Base-by-base conservation (phyloP, 164 flowering plant species). In the Stephania cephalantha region DNA sequence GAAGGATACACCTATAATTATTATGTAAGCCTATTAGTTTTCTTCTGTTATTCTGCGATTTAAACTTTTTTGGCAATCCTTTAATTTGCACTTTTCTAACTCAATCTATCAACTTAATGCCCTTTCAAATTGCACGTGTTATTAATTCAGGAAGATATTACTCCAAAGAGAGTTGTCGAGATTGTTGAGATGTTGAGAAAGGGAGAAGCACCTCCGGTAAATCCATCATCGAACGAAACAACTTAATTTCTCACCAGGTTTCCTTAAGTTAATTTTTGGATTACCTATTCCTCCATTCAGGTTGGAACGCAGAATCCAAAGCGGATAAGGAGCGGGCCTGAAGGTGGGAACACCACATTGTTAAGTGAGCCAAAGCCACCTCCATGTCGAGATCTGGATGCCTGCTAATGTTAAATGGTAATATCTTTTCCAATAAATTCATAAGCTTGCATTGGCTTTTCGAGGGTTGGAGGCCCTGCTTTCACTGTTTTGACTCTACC, bases 1-100 rank as follows among this genome's bases (percentile, higher is more conserved):
- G 98, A 94, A 86, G 98, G 97, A 86, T 96, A 94, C 78, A 88
- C 95, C 64, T 96, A 96, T 80, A 90, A 96, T 77, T 96, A 96
- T 80, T 91, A 83, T 81, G 99, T 94, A 67, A 8, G 99, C 83
- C 44, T 65, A 2, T 68, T 17, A 22, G 50, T 18, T 61, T 65
- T 69, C 71, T 31, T n/a, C 15, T 18, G 25, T 61, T 25, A 25
- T 72, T 35, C 42, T 35, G 42, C 4, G 1, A 35, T 2, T 35
- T 35, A 35, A 35, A 35, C 42, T 35, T 35, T 35, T 35, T 35
- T 35, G 42, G 42, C 42, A 4, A 35, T 75, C 12, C 18, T 17
- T 7, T 15, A 46, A 72, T 15, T 30, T 1, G 6, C 22, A 25
- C 10, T 31, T 61, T 69, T 15, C 45, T 29, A 17, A 44, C n/a